These are phyloP conservation scores for Aspergillus sp. DNA, from an alignment of 2,329 filamentous ascomycete genomes.

Conservation along the genomic window DNA sequence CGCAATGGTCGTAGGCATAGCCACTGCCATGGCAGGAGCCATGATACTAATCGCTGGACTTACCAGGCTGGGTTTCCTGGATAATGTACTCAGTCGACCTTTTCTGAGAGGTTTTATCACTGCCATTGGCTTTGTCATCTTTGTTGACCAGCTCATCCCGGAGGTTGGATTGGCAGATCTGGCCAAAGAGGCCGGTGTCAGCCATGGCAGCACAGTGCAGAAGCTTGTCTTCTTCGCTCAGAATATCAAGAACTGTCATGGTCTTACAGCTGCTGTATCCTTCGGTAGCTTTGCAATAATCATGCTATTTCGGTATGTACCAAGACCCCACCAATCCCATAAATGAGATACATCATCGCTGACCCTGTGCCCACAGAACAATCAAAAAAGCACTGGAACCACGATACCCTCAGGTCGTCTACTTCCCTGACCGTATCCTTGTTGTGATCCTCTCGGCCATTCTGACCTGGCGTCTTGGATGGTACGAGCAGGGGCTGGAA, in stretches of 20 bases:
- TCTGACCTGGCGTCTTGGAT: conserved; percentile 73
- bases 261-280: conserved; percentile 74
- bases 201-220: conserved; percentile 81
- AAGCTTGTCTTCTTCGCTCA: conserved; percentile 78
- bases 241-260: conserved; percentile 68
- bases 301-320: conserved; percentile 77
- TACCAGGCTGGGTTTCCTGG: conserved; percentile 84
- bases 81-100: conserved; percentile 89
- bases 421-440: conserved; percentile 86
- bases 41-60: conserved; percentile 87
- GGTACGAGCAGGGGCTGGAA: conserved; percentile 78
- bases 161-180: conserved; percentile 75
- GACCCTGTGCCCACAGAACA: conserved; percentile 55
- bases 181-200: conserved; percentile 63
- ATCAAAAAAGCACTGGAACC: conserved; percentile 80
- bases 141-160: conserved; percentile 90
- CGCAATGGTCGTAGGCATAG: conserved; percentile 81
- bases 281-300: conserved; percentile 81
- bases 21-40: conserved; percentile 82
- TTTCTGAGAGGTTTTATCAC: conserved; percentile 96
- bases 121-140: conserved; percentile 93
- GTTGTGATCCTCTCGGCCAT: conserved; percentile 85
- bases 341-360: background rate
- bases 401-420: conserved; percentile 76
- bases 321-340: background rate